Conservation (phyloP, 2,329 filamentous ascomycete species). For the Ascomycota sp. region DNA sequence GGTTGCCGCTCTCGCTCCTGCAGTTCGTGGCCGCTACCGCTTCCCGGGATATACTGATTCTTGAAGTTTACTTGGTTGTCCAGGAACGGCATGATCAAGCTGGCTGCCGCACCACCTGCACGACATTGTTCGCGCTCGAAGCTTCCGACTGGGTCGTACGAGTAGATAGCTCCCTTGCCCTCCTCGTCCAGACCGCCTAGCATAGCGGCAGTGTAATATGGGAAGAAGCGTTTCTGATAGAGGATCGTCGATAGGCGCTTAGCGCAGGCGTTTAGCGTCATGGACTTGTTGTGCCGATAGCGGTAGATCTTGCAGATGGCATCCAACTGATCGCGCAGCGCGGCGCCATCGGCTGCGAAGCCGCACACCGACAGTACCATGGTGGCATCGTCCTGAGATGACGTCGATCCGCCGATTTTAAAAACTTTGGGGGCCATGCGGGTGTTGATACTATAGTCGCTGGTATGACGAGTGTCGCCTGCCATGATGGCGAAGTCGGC, state of each 20-base stretch:
- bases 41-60: conserved; percentile 85
- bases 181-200: conserved; percentile 86
- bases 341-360: conserved; percentile 84
- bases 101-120: conserved; percentile 75
- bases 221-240: conserved; percentile 96
- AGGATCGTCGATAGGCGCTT: conserved; percentile 87
- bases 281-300: conserved; percentile 91
- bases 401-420: conserved; percentile 79
- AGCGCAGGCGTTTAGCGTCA: conserved; percentile 82
- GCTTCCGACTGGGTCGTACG: conserved; percentile 90
- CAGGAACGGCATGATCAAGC: conserved; percentile 94
- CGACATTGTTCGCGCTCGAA: conserved; percentile 95
- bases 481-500: conserved; percentile 89
- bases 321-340: conserved; percentile 81
- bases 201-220: conserved; percentile 92
- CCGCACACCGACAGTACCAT: conserved; percentile 87
- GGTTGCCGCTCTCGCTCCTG: conserved; percentile 48
- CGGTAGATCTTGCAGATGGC: conserved; percentile 96
- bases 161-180: conserved; percentile 82
- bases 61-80: conserved; percentile 99
- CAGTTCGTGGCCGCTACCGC: conserved; percentile 61
- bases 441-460: conserved; percentile 97
- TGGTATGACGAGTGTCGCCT: conserved; percentile 85
- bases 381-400: conserved; percentile 62
- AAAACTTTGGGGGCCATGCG: conserved; percentile 90